A percentile compares a stretch with the other conserved stretches of the same genome.
Evolutionary conservation across 176 grass and related monocot genomes (phyloP).

Genomic region (Carex parvula): DNA sequence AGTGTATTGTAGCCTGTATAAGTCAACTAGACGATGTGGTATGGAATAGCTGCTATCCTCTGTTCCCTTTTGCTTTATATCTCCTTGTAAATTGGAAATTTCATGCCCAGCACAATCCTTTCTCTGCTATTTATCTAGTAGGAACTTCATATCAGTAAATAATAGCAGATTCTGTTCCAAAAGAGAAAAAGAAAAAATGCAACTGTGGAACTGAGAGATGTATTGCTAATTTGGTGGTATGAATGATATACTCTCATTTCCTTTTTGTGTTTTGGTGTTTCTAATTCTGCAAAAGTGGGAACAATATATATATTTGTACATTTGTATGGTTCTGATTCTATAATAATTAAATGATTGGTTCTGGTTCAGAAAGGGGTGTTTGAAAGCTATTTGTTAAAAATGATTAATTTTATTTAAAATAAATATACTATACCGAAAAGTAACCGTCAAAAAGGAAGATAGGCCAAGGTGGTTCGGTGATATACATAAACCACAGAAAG

Average conservation of each 20-base stretch:
- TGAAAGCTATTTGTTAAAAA: not conserved
- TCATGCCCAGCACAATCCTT: not conserved
- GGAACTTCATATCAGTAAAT: not conserved
- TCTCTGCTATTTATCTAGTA: not conserved
- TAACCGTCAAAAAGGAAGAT: no score
- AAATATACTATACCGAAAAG: no score
- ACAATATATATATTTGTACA: not conserved
- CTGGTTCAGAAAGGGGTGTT: not conserved
- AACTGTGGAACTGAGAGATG: not conserved
- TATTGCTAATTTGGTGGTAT: not conserved
- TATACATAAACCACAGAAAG: no score
- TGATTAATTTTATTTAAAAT: no score
- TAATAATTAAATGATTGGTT: not conserved
- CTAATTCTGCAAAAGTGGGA: not conserved
- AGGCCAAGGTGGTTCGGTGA: no score
- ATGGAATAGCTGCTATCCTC: not conserved
- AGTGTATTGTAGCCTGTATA: constrained; percentile 3
- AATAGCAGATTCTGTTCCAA: not conserved
- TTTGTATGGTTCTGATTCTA: constrained; percentile 15
- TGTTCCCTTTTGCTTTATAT: not conserved
- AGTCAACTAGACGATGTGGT: not conserved
- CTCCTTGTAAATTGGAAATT: not conserved
- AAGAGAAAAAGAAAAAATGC: not conserved
- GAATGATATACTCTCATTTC: no score
- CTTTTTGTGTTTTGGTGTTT: not conserved